Base-by-base conservation (phyloP, 768 basidiomycete genomes). In the Auriscalpium orientale region DNA sequence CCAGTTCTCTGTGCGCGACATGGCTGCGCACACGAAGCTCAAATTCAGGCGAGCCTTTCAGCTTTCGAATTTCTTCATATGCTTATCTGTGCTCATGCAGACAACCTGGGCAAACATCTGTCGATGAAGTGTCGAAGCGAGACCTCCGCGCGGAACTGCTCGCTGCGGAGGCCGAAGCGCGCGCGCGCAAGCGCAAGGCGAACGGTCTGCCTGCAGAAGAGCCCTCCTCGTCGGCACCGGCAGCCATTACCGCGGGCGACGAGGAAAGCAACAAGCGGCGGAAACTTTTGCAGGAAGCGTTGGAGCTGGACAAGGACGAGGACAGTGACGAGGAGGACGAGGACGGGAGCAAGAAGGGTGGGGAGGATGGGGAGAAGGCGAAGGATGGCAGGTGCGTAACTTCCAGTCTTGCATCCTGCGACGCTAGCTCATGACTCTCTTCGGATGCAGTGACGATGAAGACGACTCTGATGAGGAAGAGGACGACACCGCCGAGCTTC, bases 1-100 rank as follows among this genome's bases (percentile, higher is more conserved):
- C 56, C 92, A 95, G 67, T 93, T 86, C 74, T 95, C 93, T 5
- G 87, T 91, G 66, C 83, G 90, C 59, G 93, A 97, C 69, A 89
- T 98, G 82, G 91, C 95, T 7, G 79, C 91, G 2, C 90, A 98
- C 70, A 99, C 95, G 1, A 95, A 97, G 72, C 87, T 99, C 64
- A 99, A 99, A 76, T 99, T 99, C 74, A 85, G 95, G 85, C 54
- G 80, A 20, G 11, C 8, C 34, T 15, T 53, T 53, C 34, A 22
- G 21, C 20, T 52, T 37, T 28, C 1, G 28, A 34, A 48, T 37
- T 18, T 6, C n/a, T 33, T 16, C 47, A 13, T 10, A 51, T 35
- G 52, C 20, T 53, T 13, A 20, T 33, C 2, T 18, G 6, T 4
- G 15, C 37, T 11, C n/a, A n/a, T 49, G 35, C 58, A 89, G 89